A percentile compares a stretch with the other conserved stretches of the same genome.
phyloP scores from a whole-genome alignment of 2,329 filamentous ascomycete genomes.

The Capronia epimyces region DNA sequence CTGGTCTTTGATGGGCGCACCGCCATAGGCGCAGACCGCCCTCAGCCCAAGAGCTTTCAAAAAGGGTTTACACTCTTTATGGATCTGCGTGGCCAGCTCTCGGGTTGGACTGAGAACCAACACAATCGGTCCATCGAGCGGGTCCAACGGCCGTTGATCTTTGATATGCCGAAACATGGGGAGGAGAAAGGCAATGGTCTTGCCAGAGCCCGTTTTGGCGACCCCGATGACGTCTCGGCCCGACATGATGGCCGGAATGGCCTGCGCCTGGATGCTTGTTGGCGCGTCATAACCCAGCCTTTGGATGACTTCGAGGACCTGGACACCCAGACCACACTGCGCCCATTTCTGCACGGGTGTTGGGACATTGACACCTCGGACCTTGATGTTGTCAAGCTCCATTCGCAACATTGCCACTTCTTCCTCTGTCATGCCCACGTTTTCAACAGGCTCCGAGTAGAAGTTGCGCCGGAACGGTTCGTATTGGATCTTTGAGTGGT shows the following conservation, averaged over 20 bases:
- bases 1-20: slow-evolving; percentile 92
- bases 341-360: slow-evolving; percentile 96
- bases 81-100: slow-evolving; percentile 89
- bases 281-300: slow-evolving; percentile 79
- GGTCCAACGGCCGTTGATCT: slow-evolving; percentile 76
- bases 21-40: slow-evolving; percentile 88
- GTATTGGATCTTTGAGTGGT: slow-evolving; percentile 82
- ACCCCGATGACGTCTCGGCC: slow-evolving; percentile 93
- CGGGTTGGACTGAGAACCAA: slow-evolving; percentile 91
- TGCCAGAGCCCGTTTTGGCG: slow-evolving; percentile 95
- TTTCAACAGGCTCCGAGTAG: slow-evolving; percentile 82
- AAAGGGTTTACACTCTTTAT: slow-evolving; percentile 91
- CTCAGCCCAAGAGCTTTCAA: slow-evolving; percentile 78
- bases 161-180: slow-evolving; percentile 98
- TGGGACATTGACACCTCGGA: slow-evolving; percentile 78
- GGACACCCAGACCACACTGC: slow-evolving; percentile 82
- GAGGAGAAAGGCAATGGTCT: slow-evolving; percentile 89
- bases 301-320: slow-evolving; percentile 79
- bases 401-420: slow-evolving; percentile 75
- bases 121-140: slow-evolving; percentile 79
- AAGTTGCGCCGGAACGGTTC: slow-evolving; percentile 88
- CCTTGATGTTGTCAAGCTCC: slow-evolving; percentile 92
- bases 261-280: slow-evolving; percentile 91
- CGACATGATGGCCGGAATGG: slow-evolving; percentile 90
- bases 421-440: slow-evolving; percentile 75